Conservation (phyloP, 2,329 filamentous ascomycete genomes). For the Elsinoe fawcettii region DNA sequence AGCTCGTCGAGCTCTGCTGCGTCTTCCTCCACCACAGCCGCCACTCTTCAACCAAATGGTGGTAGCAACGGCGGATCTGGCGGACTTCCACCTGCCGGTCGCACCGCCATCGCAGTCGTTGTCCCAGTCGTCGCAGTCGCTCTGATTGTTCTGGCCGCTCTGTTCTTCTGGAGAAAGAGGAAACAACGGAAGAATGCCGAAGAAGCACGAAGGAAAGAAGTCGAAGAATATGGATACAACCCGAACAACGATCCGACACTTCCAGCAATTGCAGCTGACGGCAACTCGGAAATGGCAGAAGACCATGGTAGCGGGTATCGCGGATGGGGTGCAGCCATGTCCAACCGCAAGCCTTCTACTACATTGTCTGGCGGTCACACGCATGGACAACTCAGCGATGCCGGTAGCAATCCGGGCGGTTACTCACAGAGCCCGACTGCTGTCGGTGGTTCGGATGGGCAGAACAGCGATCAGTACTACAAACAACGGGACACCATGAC, state of each 20-base stretch:
- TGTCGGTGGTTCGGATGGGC: conserved; percentile 52
- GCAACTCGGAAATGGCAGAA: conserved; percentile 65
- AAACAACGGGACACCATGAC: conserved; percentile 49
- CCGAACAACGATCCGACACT: conserved; percentile 91
- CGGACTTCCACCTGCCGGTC: conserved; percentile 55
- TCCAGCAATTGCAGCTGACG: conserved; percentile 49
- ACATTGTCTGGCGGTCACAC: conserved; percentile 68
- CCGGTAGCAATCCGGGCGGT: conserved; percentile 48
- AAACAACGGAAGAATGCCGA: conserved; percentile 78
- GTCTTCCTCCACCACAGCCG: conserved; percentile 20
- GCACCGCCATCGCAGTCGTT: conserved; percentile 86
- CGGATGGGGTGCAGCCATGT: conserved; percentile 79
- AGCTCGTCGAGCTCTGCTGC: conserved; percentile 17
- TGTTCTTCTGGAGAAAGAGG: conserved; percentile 83
- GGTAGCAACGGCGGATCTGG: conserved; percentile 22
- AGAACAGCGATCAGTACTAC: conserved; percentile 55
- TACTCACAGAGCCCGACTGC: conserved; percentile 43
- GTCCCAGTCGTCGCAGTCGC: conserved; percentile 87
- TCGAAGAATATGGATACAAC: conserved; percentile 95
- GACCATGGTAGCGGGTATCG: conserved; percentile 74
- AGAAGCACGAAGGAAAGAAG: conserved; percentile 86
- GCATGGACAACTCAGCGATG: conserved; percentile 55
- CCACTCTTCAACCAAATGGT: conserved; percentile 18
- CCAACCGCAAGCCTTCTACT: conserved; percentile 71
- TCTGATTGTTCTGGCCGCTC: conserved; percentile 63